These are phyloP conservation scores for Sporothrix inflata DNA, from an alignment of 2,329 filamentous ascomycete genomes.

Conservation along the genomic window DNA sequence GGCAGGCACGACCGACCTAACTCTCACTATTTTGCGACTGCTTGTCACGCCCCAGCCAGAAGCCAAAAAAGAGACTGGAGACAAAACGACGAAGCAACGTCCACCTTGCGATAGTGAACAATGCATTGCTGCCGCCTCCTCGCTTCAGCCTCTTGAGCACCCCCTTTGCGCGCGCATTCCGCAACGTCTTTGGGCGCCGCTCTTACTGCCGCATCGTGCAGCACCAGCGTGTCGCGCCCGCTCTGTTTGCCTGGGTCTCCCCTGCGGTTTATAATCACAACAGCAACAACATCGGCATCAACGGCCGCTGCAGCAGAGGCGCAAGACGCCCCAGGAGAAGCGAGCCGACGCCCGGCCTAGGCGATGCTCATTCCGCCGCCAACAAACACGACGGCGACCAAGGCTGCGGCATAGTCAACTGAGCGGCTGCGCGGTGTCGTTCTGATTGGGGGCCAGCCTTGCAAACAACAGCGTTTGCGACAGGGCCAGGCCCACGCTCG, in stretches of 20 bases:
- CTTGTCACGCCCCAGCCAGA: too few species aligned
- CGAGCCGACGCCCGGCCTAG: background rate
- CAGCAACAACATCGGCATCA: background rate
- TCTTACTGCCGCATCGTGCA: background rate
- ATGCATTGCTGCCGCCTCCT: background rate
- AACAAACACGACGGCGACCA: background rate
- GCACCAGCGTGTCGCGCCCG: constrained; percentile 17
- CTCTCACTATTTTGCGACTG: background rate
- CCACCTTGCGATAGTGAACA: background rate
- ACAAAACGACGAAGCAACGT: background rate
- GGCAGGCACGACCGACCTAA: constrained; percentile 2
- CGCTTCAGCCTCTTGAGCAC: background rate
- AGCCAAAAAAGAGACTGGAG: background rate
- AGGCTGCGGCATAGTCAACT: background rate
- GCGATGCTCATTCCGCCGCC: constrained; percentile 1
- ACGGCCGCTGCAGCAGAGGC: background rate
- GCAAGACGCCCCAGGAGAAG: background rate
- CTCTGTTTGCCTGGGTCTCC: background rate
- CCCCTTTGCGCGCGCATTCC: constrained; percentile 7
- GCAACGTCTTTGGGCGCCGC: background rate
- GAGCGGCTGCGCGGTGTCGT: background rate
- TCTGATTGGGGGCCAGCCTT: constrained; percentile 23
- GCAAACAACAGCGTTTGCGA: constrained; percentile 25
- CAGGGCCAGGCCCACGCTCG: background rate
- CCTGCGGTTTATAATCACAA: constrained; percentile 22